Percentiles rank a stretch among this genome's conserved stretches.
Conservation (phyloP, 169 alveolate species). For the Cystoisospora suis region DNA sequence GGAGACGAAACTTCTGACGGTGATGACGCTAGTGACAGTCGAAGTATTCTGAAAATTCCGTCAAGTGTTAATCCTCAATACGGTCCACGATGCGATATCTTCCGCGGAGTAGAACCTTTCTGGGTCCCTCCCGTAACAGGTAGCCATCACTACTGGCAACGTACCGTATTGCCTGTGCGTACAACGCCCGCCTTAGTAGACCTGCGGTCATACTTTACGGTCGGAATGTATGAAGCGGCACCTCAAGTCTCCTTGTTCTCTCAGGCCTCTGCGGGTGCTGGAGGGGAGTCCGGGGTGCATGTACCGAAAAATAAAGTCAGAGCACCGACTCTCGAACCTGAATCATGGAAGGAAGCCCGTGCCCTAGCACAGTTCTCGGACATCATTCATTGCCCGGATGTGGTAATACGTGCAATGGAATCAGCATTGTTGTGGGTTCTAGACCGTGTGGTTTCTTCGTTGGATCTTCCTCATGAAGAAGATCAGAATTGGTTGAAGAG, state of each 20-base stretch:
- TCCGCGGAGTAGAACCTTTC: background rate
- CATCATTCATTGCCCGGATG: too few relatives aligned
- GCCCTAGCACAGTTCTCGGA: too few relatives aligned
- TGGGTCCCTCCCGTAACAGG: background rate
- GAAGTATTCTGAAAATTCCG: too few relatives aligned
- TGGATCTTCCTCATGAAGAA: too few relatives aligned
- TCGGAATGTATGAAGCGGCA: background rate
- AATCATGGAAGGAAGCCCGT: background rate
- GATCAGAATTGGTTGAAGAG: background rate
- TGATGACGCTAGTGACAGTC: too few relatives aligned
- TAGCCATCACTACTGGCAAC: conserved; percentile 20
- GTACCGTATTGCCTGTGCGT: background rate
- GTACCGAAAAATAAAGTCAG: too few relatives aligned
- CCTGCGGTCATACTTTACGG: background rate
- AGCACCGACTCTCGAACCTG: background rate
- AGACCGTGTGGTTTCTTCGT: too few relatives aligned
- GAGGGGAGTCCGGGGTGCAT: background rate
- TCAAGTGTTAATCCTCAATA: background rate
- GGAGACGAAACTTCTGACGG: too few relatives aligned
- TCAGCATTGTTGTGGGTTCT: background rate
- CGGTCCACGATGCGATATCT: background rate
- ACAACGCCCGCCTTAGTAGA: background rate
- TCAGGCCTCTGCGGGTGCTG: too few relatives aligned
- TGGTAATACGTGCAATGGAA: background rate
- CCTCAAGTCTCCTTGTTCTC: background rate